A percentile compares a stretch with the other conserved stretches of the same genome.
phyloP scores from a whole-genome alignment of 2,329 filamentous ascomycete genomes.

The Diaporthe aspalathi region DNA sequence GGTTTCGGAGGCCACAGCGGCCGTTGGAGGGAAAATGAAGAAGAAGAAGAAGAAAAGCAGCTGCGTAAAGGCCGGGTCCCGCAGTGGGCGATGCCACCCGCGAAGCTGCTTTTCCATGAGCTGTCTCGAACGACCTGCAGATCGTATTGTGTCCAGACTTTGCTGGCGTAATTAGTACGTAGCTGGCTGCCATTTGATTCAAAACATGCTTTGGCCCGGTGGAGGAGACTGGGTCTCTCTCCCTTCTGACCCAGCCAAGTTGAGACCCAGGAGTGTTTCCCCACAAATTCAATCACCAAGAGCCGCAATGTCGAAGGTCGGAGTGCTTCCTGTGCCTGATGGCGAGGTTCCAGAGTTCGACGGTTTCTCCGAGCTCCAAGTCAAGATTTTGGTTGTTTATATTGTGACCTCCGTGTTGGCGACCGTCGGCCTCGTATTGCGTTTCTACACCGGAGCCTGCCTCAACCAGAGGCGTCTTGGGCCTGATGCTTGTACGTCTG shows the following conservation, averaged over 20 bases:
- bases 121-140: constrained; percentile 19
- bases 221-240: neutral
- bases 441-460: constrained; percentile 33
- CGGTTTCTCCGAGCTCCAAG: constrained; percentile 34
- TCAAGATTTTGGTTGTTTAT: constrained; percentile 34
- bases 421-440: constrained; percentile 27
- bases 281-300: neutral
- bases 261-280: constrained; percentile 4
- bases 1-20: neutral
- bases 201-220: constrained; percentile 28
- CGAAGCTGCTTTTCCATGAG: constrained; percentile 8
- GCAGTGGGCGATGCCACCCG: constrained; percentile 3
- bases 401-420: constrained; percentile 34
- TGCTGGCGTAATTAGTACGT: constrained; percentile 3
- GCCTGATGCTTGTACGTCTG: constrained; percentile 37
- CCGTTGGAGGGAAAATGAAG: neutral
- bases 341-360: constrained; percentile 32
- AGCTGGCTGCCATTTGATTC: constrained; percentile 11
- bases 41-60: neutral
- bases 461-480: constrained; percentile 34
- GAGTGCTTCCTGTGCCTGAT: constrained; percentile 32
- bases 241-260: constrained; percentile 7
- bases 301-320: constrained; percentile 32
- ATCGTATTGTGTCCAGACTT: neutral
- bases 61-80: neutral